A percentile compares a stretch with the other conserved stretches of the same genome.
These are phyloP conservation scores for Trifolium pratense DNA, from an alignment of 306 rosid genomes.

Conservation along the genomic window DNA sequence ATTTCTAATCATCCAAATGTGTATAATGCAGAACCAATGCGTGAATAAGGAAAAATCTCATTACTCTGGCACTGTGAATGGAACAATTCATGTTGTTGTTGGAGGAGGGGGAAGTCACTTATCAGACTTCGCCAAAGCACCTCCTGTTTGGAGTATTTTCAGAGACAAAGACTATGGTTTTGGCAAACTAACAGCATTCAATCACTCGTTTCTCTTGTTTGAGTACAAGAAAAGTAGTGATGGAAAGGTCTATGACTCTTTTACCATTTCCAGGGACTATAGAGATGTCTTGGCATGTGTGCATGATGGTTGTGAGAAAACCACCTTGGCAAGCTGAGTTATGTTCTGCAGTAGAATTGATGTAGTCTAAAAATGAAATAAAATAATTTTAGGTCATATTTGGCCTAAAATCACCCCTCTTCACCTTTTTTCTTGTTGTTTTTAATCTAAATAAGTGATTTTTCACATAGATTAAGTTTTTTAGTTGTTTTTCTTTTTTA, in stretches of 20 bases:
- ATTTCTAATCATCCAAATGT: slow-evolving; percentile 30
- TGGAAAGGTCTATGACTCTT: slow-evolving; percentile 66
- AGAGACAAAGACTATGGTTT: slow-evolving; percentile 73
- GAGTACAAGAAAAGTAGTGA: slow-evolving; percentile 83
- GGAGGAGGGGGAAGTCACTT: slow-evolving; percentile 80
- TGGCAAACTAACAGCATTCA: slow-evolving; percentile 77
- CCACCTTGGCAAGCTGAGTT: slow-evolving; percentile 60
- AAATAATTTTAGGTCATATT: too few relatives aligned
- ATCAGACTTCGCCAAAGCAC: slow-evolving; percentile 46
- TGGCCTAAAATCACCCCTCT: too few relatives aligned
- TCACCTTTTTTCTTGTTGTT: too few relatives aligned
- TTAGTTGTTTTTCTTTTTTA: too few relatives aligned
- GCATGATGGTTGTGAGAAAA: slow-evolving; percentile 70
- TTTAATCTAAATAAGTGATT: too few relatives aligned
- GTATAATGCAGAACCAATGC: slow-evolving; percentile 65
- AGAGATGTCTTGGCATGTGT: slow-evolving; percentile 80
- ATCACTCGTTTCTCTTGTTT: slow-evolving; percentile 64
- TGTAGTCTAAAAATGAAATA: background rate
- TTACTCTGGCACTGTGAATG: slow-evolving; percentile 66
- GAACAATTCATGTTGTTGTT: slow-evolving; percentile 78
- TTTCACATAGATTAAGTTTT: too few relatives aligned
- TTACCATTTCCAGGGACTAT: slow-evolving; percentile 73
- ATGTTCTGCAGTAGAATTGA: background rate
- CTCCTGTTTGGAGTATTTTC: slow-evolving; percentile 69
- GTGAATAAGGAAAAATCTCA: slow-evolving; percentile 54